These are phyloP conservation scores for Durio zibethinus DNA, from an alignment of 345 rosid species.

Conservation along the genomic window DNA sequence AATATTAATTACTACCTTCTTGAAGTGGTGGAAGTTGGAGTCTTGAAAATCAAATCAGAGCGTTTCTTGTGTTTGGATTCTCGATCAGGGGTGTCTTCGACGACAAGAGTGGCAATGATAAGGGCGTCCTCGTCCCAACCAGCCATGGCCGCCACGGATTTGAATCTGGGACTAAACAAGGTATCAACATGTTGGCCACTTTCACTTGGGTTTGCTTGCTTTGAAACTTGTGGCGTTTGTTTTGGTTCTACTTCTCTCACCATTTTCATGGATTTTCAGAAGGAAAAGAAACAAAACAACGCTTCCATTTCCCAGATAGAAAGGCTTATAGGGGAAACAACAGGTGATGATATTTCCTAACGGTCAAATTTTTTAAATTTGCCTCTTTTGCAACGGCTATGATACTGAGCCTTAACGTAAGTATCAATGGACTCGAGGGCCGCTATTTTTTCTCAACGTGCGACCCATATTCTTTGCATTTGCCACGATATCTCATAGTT, in stretches of 20 bases:
- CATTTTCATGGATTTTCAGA: slow-evolving; percentile 35
- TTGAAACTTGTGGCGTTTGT: slow-evolving; percentile 25
- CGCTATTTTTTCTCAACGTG: no score
- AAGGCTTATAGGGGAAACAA: not conserved
- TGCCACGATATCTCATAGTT: no score
- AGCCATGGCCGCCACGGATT: slow-evolving; percentile 84
- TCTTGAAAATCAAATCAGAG: slow-evolving; percentile 49
- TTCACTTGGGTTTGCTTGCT: slow-evolving; percentile 22
- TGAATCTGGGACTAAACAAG: slow-evolving; percentile 80
- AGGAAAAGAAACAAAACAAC: not conserved
- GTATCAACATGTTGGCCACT: slow-evolving; percentile 30
- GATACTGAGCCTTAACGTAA: not conserved
- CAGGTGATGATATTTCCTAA: not conserved
- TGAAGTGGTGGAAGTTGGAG: slow-evolving; percentile 62
- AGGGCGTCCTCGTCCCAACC: slow-evolving; percentile 98
- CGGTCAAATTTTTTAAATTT: slow-evolving; percentile 18
- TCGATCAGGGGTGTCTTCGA: slow-evolving; percentile 87
- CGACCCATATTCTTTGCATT: no score
- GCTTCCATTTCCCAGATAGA: slow-evolving; percentile 14
- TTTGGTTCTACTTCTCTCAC: slow-evolving; percentile 34
- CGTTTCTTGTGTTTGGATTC: slow-evolving; percentile 56
- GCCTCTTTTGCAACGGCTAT: slow-evolving; percentile 6
- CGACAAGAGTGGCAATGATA: slow-evolving; percentile 62
- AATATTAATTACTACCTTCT: slow-evolving; percentile 44
- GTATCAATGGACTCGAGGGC: no score